A percentile compares a stretch with the other conserved stretches of the same genome.
phyloP scores from a whole-genome alignment of 2,329 filamentous ascomycete species.

The Botrytis galanthina region DNA sequence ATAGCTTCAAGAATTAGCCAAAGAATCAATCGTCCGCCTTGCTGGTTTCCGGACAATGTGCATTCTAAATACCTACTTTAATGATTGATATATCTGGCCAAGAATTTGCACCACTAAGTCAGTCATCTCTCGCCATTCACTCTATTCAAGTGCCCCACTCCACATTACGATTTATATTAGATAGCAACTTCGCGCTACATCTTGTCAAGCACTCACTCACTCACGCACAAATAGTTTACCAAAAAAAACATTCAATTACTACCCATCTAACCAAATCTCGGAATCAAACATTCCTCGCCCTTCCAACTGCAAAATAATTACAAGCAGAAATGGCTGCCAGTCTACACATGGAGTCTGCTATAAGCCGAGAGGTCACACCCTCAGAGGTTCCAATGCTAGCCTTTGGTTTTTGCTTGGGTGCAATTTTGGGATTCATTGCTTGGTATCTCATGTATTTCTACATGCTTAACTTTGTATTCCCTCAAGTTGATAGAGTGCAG shows the following conservation, averaged over 20 bases:
- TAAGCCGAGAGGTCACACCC: not conserved
- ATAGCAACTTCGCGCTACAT: not conserved
- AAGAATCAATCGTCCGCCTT: not conserved
- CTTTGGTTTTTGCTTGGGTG: not conserved
- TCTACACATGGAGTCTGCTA: not conserved
- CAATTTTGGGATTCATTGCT: not conserved
- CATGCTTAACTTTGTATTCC: not conserved
- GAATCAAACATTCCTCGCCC: not conserved
- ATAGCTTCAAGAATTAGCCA: not conserved
- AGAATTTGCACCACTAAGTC: not conserved
- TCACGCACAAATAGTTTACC: not conserved
- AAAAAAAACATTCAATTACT: not conserved
- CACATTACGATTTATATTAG: not conserved
- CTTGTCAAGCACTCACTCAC: no score
- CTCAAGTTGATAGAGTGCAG: not conserved
- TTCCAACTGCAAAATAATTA: not conserved
- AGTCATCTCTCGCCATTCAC: not conserved
- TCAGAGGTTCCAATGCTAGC: not conserved
- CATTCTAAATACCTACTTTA: not conserved
- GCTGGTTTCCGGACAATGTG: not conserved
- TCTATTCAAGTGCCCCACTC: no score
- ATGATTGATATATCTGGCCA: not conserved
- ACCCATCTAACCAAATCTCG: not conserved
- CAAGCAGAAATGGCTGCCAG: not conserved
- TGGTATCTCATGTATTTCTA: slow-evolving; percentile 9